Evolutionary conservation across 2,329 filamentous ascomycete species (phyloP).

Genomic region (Monilinia fructicola): DNA sequence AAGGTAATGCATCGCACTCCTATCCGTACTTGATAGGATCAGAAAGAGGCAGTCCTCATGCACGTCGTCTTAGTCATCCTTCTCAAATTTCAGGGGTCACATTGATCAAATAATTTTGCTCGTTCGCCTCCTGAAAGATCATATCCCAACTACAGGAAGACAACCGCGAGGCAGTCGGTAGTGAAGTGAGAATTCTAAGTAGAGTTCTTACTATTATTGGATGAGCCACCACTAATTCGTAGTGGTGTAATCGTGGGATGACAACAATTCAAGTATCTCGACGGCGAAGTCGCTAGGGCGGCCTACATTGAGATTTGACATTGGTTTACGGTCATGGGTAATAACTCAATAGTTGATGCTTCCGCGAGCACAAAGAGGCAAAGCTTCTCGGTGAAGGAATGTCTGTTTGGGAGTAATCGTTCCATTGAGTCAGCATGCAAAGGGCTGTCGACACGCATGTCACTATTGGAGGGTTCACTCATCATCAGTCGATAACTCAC

Average conservation of each 20-base stretch:
- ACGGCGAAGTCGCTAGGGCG: conserved; percentile 18
- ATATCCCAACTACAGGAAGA: background rate
- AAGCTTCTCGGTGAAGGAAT: background rate
- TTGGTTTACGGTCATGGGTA: background rate
- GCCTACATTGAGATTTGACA: background rate
- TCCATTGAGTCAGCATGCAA: conserved; percentile 1
- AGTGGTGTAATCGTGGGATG: background rate
- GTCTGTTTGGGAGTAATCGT: background rate
- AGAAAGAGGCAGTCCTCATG: background rate
- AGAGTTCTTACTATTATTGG: conserved; percentile 15
- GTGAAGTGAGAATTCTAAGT: conserved; percentile 9
- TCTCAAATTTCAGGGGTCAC: background rate
- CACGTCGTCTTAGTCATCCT: conserved; percentile 12
- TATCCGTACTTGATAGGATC: background rate
- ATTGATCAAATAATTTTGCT: background rate
- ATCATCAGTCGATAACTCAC: background rate
- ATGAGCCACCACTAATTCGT: conserved; percentile 19
- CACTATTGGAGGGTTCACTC: background rate
- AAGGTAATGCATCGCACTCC: background rate
- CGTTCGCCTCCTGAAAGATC: conserved; percentile 1
- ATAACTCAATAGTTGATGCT: background rate
- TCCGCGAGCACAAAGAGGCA: background rate
- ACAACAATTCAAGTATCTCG: background rate
- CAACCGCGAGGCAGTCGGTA: background rate
- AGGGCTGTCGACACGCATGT: background rate